Base-by-base conservation (phyloP, 2,329 filamentous ascomycete genomes). In the Alternaria panax region DNA sequence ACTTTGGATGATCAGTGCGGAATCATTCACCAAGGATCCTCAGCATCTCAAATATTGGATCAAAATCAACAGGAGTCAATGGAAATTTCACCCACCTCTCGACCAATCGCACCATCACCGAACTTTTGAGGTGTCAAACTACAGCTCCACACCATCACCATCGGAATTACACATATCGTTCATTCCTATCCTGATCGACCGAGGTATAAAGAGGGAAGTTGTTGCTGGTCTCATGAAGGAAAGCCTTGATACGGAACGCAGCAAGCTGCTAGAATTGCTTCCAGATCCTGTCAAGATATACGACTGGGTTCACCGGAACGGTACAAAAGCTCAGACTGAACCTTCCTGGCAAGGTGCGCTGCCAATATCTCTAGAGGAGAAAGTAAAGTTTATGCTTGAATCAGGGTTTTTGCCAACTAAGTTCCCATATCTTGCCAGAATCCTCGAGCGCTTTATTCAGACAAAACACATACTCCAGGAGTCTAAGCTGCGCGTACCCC, bases 131-230 rank as follows among this genome's bases (percentile, higher is more conserved):
- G 82, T 92, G 5, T 80, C 84, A 4, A 81, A 80, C 4, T 76
- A 78, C 7, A 84, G 85, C 0, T 75, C 77, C 0, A 76, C 80
- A 3, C 79, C 86, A 4, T 81, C 73, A 12, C 76, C 86, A 0
- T 86, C 88, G 0, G 79, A 81, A 0, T 78, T 93, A 0, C 91
- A 93, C 67, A 78, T 85, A 1, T 89, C 91, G 27, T 87, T 92
- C 50, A 83, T 94, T 2, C 86, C 88, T 0, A 86, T 94, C 0
- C 77, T 94, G 0, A 80, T 87, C 18, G 85, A 90, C 32, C 82
- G 87, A 28, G 85, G 89, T 0, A 79, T 81, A 0, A 67, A 86
- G 9, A 71, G 71, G 6, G 46, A 78, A 0, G 73, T 76, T 0
- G 79, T 93, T 0, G 79, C 80, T 0, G 59, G 78, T 0, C 77